These are phyloP conservation scores for Tetrapisispora iriomotensis DNA, from an alignment of 805 yeast genomes.

Conservation along the genomic window DNA sequence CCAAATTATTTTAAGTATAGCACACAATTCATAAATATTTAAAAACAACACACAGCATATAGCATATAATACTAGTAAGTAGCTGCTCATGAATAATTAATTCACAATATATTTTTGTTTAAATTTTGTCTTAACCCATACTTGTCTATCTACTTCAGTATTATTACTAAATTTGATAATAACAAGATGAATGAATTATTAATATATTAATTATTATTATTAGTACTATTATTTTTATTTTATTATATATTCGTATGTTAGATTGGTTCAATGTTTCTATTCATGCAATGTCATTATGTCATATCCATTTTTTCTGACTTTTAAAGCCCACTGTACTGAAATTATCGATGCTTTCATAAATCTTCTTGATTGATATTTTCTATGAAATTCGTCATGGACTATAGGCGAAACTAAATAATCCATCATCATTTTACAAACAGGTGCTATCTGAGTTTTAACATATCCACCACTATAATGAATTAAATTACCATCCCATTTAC, in stretches of 20 bases:
- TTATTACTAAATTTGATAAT: too few species aligned
- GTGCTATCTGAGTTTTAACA: constrained; percentile 58
- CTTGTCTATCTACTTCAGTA: too few species aligned
- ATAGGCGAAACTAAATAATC: constrained; percentile 73
- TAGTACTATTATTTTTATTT: not conserved
- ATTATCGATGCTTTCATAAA: constrained; percentile 77
- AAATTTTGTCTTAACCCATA: too few species aligned
- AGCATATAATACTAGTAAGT: too few species aligned
- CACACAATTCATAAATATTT: not conserved
- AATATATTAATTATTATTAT: not conserved
- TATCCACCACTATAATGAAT: constrained; percentile 90
- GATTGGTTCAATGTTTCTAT: not conserved
- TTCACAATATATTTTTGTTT: too few species aligned
- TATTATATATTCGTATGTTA: not conserved
- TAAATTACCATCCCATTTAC: constrained; percentile 76
- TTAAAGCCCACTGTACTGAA: constrained; percentile 77
- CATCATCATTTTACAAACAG: constrained; percentile 63
- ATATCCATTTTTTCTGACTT: constrained; percentile 32
- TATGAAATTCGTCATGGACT: constrained; percentile 84
- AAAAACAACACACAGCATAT: not conserved
- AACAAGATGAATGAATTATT: not conserved
- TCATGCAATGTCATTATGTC: constrained; percentile 33
- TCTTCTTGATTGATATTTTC: constrained; percentile 82
- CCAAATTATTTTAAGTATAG: constrained; percentile 3
- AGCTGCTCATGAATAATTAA: too few species aligned